A percentile compares a stretch with the other conserved stretches of the same genome.
These are phyloP conservation scores for Tuber indicum DNA, from an alignment of 495 filamentous ascomycete genomes.

Conservation along the genomic window DNA sequence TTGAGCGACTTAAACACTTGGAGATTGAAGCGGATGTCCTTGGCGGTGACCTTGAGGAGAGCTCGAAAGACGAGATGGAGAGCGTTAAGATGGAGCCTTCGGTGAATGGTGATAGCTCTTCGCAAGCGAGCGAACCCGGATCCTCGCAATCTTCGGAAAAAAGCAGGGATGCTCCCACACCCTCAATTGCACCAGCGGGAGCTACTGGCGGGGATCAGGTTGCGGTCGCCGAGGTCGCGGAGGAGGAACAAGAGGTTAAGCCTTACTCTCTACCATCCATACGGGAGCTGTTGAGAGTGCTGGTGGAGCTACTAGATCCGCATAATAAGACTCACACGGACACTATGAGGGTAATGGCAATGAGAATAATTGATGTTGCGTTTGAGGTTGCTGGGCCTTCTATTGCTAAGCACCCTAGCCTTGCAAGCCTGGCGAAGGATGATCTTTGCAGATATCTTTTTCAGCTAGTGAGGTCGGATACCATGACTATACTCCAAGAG, in stretches of 20 bases:
- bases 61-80: conserved; percentile 61
- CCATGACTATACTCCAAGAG: conserved; percentile 84
- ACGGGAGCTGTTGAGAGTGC: conserved; percentile 82
- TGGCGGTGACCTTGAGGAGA: conserved; percentile 49
- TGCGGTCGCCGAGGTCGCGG: conserved; percentile 31
- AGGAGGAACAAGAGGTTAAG: conserved; percentile 54
- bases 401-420: conserved; percentile 84
- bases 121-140: conserved; percentile 45
- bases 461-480: conserved; percentile 92
- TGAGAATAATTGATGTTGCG: conserved; percentile 95
- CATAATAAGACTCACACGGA: conserved; percentile 88
- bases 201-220: conserved; percentile 16
- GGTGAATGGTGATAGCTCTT: conserved; percentile 60
- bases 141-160: conserved; percentile 44
- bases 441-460: conserved; percentile 92
- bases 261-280: conserved; percentile 94
- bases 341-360: conserved; percentile 91
- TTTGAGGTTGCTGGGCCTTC: conserved; percentile 94
- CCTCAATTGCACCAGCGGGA: conserved; percentile 39
- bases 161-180: conserved; percentile 17
- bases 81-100: conserved; percentile 81
- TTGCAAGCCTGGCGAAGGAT: conserved; percentile 84
- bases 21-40: conserved; percentile 62
- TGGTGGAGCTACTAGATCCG: conserved; percentile 91
- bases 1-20: conserved; percentile 79